Evolutionary conservation across 2,329 filamentous ascomycete genomes (phyloP), one percentile per base, ranked within the genome.

Genomic region (Tolypocladium cylindrosporum): DNA sequence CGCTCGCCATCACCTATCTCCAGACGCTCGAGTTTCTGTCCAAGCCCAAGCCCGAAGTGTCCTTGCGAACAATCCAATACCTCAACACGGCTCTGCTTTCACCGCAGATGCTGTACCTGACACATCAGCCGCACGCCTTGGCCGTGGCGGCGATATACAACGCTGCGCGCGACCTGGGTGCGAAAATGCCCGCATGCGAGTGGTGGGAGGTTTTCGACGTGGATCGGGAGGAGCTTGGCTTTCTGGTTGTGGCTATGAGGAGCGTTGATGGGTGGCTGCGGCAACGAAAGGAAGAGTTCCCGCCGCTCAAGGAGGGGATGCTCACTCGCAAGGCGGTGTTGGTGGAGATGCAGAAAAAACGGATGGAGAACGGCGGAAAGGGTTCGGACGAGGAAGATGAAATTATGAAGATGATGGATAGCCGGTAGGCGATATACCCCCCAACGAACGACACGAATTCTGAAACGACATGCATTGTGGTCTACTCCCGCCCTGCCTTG

Each of bases 191-290:
- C 0, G 88, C 89, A 62, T 84, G 83, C 54, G 87, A 90, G 62
- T 99, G 94, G 94, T 99, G 94, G 94, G 92, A 97, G 72, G 90
- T 97, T 0, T 97, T 97, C 71, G 94, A 99, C 72, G 90, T 94
- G 9, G 92, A 97, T 66, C 81, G 94, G 55, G 94, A 99, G 76
- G 91, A 96, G 70, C 78, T 99, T 41, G 94, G 94, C 0, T 97
- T 97, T 65, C 73, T 97, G 59, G 91, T 96, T 4, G 90, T 97
- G 13, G 91, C 82, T 0, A 83, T 97, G 81, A 78, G 85, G 61
- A 97, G 92, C 66, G 76, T 95, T 57, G 86, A 88, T 61, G 85
- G 83, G 0, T 91, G 88, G 73, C 84, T 85, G 57, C 74, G 73
- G 60, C 78, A 78, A 48, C 85, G 89, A 66, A 79, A 73, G 65